Evolutionary conservation across 805 yeast genomes (phyloP), one percentile per base, ranked within the genome.

Genomic region (Pichia deserticola): DNA sequence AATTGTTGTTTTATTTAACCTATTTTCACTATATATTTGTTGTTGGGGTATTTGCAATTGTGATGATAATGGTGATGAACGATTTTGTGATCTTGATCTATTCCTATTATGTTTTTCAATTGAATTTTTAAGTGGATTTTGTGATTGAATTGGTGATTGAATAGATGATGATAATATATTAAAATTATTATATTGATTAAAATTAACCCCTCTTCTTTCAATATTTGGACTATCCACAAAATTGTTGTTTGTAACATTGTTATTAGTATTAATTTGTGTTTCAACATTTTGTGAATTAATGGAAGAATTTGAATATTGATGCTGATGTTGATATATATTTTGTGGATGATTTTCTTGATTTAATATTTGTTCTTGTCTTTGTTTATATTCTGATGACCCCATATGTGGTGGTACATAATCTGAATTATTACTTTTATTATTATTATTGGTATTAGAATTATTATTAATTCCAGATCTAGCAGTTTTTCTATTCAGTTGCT

Each of bases 401-500:
- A 35, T 32, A 15, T 56, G 54, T 33, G 53, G 47, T 1, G 57
- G 56, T 32, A 52, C 48, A 33, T 42, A 41, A 10, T 38, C 49
- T 28, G 44, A 28, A 34, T 45, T 44, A 39, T 48, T 53, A 44
- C 44, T 41, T 32, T 41, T 44, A 15, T 44, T 15, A 36, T 52
- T 57, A 40, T 51, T 45, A 57, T 11, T n/a, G 30, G 10, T 29
- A 32, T 44, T 38, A 7, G 25, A 9, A 25, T 32, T 37, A 37
- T 45, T 20, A 25, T 58, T 57, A 25, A 54, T 57, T 36, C 54
- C 58, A 20, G 67, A 64, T 36, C 67, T 73, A 1, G 86, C 87
- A 0, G 93, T 85, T 61, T 80, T 77, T 58, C 84, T 74, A 60
- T 87, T 87, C 61, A 86, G 70, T 61, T 84, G 87, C 59, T 86